phyloP scores from a whole-genome alignment of 768 basidiomycete species.

The Lactifluus pinguis region DNA sequence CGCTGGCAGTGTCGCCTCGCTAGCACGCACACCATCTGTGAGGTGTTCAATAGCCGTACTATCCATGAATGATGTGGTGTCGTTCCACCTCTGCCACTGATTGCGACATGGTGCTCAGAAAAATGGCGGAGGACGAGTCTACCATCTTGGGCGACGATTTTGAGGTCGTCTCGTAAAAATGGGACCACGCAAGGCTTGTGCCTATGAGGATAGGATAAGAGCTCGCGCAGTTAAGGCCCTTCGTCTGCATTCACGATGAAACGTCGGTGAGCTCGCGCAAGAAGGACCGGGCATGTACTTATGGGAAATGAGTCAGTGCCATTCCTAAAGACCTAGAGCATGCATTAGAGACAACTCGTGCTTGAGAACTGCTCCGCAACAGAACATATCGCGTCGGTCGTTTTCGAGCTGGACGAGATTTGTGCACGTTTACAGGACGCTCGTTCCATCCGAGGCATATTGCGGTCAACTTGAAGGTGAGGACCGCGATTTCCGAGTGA shows the following conservation, averaged over 20 bases:
- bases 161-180: neutral
- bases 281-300: neutral
- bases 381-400: no score
- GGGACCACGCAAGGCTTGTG: neutral
- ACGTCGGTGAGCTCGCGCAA: slow-evolving; percentile 6
- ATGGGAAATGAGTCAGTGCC: neutral
- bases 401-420: no score
- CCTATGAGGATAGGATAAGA: neutral
- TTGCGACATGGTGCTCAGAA: neutral
- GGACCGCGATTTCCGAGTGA: no score
- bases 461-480: no score
- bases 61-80: neutral
- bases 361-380: no score
- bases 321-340: no score
- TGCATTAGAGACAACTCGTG: no score
- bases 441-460: no score
- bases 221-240: neutral
- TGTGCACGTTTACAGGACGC: no score
- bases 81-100: neutral
- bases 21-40: neutral
- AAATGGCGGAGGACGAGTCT: neutral
- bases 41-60: slow-evolving; percentile 2
- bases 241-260: neutral
- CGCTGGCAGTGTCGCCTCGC: neutral
- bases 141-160: neutral